Base-by-base conservation (phyloP, 306 rosid species). In the Acacia crassicarpa region DNA sequence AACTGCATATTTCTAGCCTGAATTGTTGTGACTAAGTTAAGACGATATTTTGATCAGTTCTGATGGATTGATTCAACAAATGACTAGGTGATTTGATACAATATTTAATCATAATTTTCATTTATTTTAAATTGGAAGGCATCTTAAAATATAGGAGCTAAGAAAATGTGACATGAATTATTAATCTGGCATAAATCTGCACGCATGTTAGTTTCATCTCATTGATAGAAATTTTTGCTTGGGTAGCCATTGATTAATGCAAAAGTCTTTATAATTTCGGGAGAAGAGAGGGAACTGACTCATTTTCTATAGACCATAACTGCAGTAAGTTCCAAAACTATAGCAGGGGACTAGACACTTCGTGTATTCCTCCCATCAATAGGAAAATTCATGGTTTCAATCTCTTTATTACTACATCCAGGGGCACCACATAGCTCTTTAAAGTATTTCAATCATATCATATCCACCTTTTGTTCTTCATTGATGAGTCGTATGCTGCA, bases 141-240 rank as follows among this genome's bases (percentile, higher is more conserved):
- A 25, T 27, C 20, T 58, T 67, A 15, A 74, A 58, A 54, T 59
- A 33, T 72, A 14, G 69, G 49, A 70, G 20, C 75, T 30, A 65
- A 80, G 66, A 73, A 45, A 71, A 16, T 70, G 16, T 40, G 79
- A 46, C 62, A 49, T 82, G 72, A 66, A 32, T 53, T 67, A 51
- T 27, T 49, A 38, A 46, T 44, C 17, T 45, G 58, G 38, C 41
- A 13, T 71, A 25, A 72, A 72, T 46, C 11, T 46, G 17, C 25
- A 25, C 16, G 53, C 32, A 23, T 72, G 76, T 25, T 72, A 38
- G 14, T 72, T 48, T 48, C 20, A 15, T 27, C 62, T 49, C 45
- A 16, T 7, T 9, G 17, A 8, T 53, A 14, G 15, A 46, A 72
- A 27, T 16, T 25, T 14, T 48, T 17, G 62, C 27, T 72, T 27